These are phyloP conservation scores for Sugiyamaella novakii DNA, from an alignment of 1,139 yeast genomes.

Conservation along the genomic window DNA sequence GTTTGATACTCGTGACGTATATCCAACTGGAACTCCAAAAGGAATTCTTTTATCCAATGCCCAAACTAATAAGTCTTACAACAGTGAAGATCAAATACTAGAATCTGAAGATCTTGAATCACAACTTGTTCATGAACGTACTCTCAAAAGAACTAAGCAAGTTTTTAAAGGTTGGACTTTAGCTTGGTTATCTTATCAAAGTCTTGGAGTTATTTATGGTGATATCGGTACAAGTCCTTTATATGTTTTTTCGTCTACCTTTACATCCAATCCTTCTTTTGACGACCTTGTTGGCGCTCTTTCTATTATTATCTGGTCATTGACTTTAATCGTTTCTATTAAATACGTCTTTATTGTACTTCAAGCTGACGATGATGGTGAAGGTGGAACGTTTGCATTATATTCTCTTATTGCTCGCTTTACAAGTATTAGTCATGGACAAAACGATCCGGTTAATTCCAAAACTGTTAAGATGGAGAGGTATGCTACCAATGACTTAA, in stretches of 20 bases:
- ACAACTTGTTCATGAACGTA: slow-evolving; percentile 5
- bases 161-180: slow-evolving; percentile 19
- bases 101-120: slow-evolving; percentile 1
- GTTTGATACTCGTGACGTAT: too few relatives aligned
- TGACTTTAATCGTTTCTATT: slow-evolving; percentile 54
- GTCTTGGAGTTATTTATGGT: slow-evolving; percentile 61
- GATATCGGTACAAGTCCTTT: slow-evolving; percentile 65
- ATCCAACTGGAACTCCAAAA: too few relatives aligned
- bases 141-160: slow-evolving; percentile 17
- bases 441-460: slow-evolving; percentile 44
- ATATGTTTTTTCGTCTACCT: slow-evolving; percentile 53
- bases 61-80: too few relatives aligned
- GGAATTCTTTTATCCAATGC: too few relatives aligned
- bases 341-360: slow-evolving; percentile 56
- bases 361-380: slow-evolving; percentile 55
- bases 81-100: too few relatives aligned
- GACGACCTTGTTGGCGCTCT: slow-evolving; percentile 54
- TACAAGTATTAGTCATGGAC: slow-evolving; percentile 51
- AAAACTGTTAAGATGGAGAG: slow-evolving; percentile 24
- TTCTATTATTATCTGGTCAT: slow-evolving; percentile 57
- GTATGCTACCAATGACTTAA: slow-evolving; percentile 34
- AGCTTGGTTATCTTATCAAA: slow-evolving; percentile 31
- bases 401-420: slow-evolving; percentile 58
- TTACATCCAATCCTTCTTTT: slow-evolving; percentile 43
- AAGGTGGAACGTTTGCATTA: slow-evolving; percentile 65